Conservation (phyloP, 345 rosid genomes). For the Ailanthus altissimus region DNA sequence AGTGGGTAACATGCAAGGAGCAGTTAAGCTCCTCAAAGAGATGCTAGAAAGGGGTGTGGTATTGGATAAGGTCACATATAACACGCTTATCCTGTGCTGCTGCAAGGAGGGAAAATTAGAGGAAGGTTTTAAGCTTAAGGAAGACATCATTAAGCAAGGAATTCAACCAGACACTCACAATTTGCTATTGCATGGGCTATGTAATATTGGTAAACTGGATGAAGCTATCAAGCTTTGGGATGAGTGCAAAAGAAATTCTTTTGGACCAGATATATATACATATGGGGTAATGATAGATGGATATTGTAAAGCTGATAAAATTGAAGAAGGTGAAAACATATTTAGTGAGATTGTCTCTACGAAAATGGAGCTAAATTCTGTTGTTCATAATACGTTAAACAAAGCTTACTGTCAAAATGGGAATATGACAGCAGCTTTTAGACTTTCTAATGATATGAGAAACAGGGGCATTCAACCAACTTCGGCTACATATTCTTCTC, state of each 20-base stretch:
- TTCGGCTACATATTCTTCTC: conserved; percentile 59
- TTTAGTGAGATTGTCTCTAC: conserved; percentile 52
- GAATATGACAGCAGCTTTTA: conserved; percentile 49
- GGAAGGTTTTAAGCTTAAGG: conserved; percentile 59
- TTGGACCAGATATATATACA: conserved; percentile 52
- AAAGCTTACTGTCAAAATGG: conserved; percentile 55
- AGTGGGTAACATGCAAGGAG: conserved; percentile 59
- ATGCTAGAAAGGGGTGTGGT: conserved; percentile 50
- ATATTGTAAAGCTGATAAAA: conserved; percentile 62
- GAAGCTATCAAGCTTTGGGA: conserved; percentile 66
- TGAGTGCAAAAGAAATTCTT: conserved; percentile 49
- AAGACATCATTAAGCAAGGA: conserved; percentile 63
- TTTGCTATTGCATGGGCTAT: conserved; percentile 58
- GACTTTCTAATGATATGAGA: conserved; percentile 68
- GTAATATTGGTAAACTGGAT: conserved; percentile 51
- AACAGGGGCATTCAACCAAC: conserved; percentile 50
- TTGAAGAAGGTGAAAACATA: conserved; percentile 62
- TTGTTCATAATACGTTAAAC: conserved; percentile 62
- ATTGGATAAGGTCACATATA: conserved; percentile 60
- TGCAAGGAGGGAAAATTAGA: conserved; percentile 54
- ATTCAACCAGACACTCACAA: conserved; percentile 71
- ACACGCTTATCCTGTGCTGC: conserved; percentile 56
- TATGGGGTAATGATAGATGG: conserved; percentile 77
- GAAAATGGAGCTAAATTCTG: conserved; percentile 49
- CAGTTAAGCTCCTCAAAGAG: conserved; percentile 51